Percentiles rank a stretch among this genome's conserved stretches.
These are phyloP conservation scores for Marasmius tenuissimus DNA, from an alignment of 1,284 basidiomycete species.

Conservation along the genomic window DNA sequence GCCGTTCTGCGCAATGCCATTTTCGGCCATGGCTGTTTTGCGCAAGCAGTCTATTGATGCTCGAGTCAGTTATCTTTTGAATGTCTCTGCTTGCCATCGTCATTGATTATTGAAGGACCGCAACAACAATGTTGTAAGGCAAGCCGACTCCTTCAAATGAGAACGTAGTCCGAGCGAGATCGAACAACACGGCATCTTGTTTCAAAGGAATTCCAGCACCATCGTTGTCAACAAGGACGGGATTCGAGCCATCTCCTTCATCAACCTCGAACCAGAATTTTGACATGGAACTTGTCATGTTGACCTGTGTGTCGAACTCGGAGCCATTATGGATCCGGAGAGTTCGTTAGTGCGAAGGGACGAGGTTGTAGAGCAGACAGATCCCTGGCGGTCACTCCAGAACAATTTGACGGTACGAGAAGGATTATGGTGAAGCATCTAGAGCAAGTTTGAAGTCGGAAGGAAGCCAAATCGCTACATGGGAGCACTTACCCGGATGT, in stretches of 20 bases:
- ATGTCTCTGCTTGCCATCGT: too few relatives aligned
- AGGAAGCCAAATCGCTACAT: background rate
- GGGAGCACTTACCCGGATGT: background rate
- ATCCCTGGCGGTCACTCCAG: background rate
- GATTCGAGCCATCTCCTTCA: slow-evolving; percentile 1
- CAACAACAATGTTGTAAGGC: background rate
- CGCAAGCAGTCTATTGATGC: too few relatives aligned
- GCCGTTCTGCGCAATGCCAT: too few relatives aligned
- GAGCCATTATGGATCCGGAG: too few relatives aligned
- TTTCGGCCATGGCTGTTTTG: too few relatives aligned
- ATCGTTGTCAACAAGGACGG: background rate
- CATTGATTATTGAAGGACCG: too few relatives aligned
- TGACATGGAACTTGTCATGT: background rate
- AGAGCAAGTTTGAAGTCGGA: background rate
- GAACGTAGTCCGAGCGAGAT: background rate
- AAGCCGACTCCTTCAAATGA: background rate
- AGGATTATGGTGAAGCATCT: background rate
- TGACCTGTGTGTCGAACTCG: background rate
- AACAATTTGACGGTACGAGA: background rate
- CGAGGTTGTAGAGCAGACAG: background rate
- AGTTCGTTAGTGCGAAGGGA: too few relatives aligned
- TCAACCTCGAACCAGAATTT: slow-evolving; percentile 4
- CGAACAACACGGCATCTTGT: background rate
- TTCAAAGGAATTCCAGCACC: background rate
- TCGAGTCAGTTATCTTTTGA: too few relatives aligned